Percentiles rank a stretch among this genome's conserved stretches.
phyloP scores from a whole-genome alignment of 768 basidiomycete genomes.

The Suillus cothurnatus region DNA sequence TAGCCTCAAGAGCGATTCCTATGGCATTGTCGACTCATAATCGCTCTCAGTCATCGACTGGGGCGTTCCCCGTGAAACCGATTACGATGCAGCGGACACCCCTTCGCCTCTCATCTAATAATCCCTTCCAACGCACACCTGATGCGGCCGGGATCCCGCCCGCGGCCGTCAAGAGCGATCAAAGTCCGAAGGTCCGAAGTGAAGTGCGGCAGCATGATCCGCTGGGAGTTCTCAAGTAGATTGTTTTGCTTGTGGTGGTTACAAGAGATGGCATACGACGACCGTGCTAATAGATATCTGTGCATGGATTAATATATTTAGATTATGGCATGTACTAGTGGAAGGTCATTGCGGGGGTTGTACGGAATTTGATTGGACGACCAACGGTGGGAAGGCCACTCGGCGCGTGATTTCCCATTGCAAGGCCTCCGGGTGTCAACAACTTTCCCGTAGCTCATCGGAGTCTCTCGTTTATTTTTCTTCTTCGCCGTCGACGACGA shows the following conservation, averaged over 20 bases:
- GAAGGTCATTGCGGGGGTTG: slow-evolving; percentile 10
- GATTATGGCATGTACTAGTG: not conserved
- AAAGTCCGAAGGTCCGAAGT: slow-evolving; percentile 14
- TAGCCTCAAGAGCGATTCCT: slow-evolving; percentile 12
- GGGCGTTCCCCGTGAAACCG: slow-evolving; percentile 12
- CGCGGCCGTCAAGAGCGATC: slow-evolving; percentile 4
- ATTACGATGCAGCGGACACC: slow-evolving; percentile 22
- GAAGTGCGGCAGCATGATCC: slow-evolving; percentile 32
- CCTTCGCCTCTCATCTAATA: slow-evolving; percentile 28
- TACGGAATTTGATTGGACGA: slow-evolving; percentile 6
- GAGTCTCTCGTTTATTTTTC: slow-evolving; percentile 9
- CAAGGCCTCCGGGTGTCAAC: slow-evolving; percentile 14
- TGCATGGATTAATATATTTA: not conserved
- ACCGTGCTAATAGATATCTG: not conserved
- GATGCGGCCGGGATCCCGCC: slow-evolving; percentile 16
- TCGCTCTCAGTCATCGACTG: slow-evolving; percentile 22
- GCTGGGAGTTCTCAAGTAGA: slow-evolving; percentile 31
- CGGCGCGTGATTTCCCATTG: slow-evolving; percentile 9
- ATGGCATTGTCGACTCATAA: slow-evolving; percentile 9
- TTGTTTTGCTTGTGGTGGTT: not conserved
- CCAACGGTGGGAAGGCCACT: slow-evolving; percentile 9
- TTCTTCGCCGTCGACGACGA: slow-evolving; percentile 21
- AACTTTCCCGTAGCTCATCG: slow-evolving; percentile 19
- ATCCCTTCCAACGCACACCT: slow-evolving; percentile 30
- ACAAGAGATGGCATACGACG: not conserved